Evolutionary conservation across 192 early-diverging fungal genomes (phyloP), one percentile per base, ranked within the genome.

Genomic region (Gamsiella multidivaricata): DNA sequence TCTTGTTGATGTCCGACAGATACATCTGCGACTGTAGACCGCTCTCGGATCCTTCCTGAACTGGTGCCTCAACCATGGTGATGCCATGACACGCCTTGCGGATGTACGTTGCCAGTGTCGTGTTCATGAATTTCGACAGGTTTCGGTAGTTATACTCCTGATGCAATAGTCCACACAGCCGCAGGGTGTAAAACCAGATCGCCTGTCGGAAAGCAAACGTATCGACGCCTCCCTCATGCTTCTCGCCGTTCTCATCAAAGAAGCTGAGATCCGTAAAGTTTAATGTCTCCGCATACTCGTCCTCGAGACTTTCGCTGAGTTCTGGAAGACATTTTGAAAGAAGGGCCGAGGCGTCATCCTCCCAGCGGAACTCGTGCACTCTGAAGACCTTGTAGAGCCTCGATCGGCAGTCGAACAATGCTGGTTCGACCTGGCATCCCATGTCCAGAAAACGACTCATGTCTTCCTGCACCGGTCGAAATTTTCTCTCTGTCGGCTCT

Each of bases 261-360:
- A 76, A 85, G 70, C 84, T 84, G 58, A 83, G 81, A 62, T 87
- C 85, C 7, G 86, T 87, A 54, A 86, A 83, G 60, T 86, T 84
- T 14, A 79, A 61, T 5, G 83, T 80, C 76, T 87, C 86, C 18
- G 58, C 51, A 33, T 87, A 87, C 33, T 85, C 84, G 22, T 80
- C 80, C 55, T 87, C 84, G 8, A 88, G 61, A 9, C 61, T 50
- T 39, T 88, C 86, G 36, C 87, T 84, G 25, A 84, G 68, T 37
- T 72, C 82, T 5, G 86, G 84, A 12, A 88, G 65, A 49, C 64
- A 87, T 36, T 84, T 79, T 6, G 80, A 83, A 14, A 84, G 72
- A 14, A 86, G 59, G 4, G 78, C 75, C 4, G 76, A 83, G 3
- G 86, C 87, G 45, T 88, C 84, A 17, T 87, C 84, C 69, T 87